Evolutionary conservation across 2,329 filamentous ascomycete species (phyloP).

Genomic region (Rhynchosporium agropyri): DNA sequence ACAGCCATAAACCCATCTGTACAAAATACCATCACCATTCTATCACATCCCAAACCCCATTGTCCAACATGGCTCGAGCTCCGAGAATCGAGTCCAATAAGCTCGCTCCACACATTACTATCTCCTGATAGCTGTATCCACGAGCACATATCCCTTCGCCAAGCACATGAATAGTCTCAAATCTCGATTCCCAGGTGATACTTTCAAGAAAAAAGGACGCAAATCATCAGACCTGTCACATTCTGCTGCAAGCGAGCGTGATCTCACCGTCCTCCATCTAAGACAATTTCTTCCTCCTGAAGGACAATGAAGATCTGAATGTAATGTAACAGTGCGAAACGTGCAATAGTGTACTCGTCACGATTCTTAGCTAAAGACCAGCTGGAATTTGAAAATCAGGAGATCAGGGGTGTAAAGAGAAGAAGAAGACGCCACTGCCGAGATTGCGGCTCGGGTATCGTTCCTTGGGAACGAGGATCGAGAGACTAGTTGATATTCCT

Average conservation of each 20-base stretch:
- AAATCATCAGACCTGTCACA: background rate
- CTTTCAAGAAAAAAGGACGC: background rate
- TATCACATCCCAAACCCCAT: background rate
- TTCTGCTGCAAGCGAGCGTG: background rate
- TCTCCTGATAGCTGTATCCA: too few species aligned
- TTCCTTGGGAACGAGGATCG: too few species aligned
- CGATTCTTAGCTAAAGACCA: too few species aligned
- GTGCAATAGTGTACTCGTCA: background rate
- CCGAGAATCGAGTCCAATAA: background rate
- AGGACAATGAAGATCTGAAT: background rate
- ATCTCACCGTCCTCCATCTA: slow-evolving; percentile 9
- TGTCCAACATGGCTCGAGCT: background rate
- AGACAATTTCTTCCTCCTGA: background rate
- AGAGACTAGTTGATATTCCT: too few species aligned
- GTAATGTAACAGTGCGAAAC: background rate
- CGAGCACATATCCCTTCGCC: too few species aligned
- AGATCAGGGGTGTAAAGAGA: too few species aligned
- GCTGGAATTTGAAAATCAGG: too few species aligned
- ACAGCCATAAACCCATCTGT: background rate
- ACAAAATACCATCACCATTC: background rate
- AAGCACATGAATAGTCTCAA: too few species aligned
- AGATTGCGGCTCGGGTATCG: too few species aligned
- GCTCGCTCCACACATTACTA: too few species aligned
- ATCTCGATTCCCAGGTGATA: background rate
- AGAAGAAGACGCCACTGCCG: too few species aligned